Conservation (phyloP, 202 grass and related monocot species). For the Panicum virgatum region DNA sequence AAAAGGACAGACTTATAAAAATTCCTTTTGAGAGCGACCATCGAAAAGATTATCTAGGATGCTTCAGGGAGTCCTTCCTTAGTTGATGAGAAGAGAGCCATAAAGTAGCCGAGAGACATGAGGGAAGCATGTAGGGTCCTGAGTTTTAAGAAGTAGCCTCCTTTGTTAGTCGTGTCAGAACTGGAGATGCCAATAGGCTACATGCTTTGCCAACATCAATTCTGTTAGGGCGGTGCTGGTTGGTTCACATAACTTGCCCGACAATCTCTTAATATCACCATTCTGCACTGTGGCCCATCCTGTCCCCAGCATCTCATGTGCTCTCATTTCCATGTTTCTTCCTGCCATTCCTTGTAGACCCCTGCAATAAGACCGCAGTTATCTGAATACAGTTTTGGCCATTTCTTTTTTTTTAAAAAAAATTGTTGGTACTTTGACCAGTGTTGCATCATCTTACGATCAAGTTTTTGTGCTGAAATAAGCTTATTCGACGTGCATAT, state of each 20-base stretch:
- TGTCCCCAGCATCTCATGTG: background rate
- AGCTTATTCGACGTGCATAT: background rate
- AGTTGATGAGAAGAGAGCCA: background rate
- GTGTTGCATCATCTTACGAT: background rate
- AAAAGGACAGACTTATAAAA: constrained; percentile 18
- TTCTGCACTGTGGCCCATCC: constrained; percentile 5
- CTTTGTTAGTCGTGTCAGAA: constrained; percentile 30
- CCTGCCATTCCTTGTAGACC: constrained; percentile 18
- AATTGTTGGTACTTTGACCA: background rate
- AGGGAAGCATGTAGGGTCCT: constrained; percentile 34
- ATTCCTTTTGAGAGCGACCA: constrained; percentile 16
- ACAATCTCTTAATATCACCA: background rate
- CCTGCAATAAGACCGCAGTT: background rate
- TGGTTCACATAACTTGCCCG: constrained; percentile 28
- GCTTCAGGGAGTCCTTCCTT: constrained; percentile 37
- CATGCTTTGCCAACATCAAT: constrained; percentile 24
- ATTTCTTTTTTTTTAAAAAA: constrained; percentile 10
- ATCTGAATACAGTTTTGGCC: background rate
- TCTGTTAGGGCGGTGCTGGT: constrained; percentile 31
- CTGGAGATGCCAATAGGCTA: constrained; percentile 5
- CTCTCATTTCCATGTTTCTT: constrained; percentile 31
- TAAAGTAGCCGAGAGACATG: constrained; percentile 12
- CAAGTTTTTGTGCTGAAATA: constrained; percentile 10
- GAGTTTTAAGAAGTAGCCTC: constrained; percentile 33
- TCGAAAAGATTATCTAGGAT: constrained; percentile 16